Evolutionary conservation across 2,329 filamentous ascomycete genomes (phyloP).

Genomic region (Hymenoscyphus linearis): DNA sequence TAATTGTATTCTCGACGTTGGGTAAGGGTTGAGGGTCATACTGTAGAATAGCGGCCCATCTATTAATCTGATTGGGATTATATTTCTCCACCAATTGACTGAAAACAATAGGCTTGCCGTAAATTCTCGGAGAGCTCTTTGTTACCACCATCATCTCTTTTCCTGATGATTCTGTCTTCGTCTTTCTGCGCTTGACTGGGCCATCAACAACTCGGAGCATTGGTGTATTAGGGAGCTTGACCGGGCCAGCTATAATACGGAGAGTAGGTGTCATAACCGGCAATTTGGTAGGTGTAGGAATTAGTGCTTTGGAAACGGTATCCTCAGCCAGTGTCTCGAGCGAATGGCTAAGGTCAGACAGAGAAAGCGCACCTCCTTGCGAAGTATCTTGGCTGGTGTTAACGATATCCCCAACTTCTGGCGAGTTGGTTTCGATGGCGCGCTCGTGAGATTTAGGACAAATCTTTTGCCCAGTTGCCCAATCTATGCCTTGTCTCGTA

Average conservation of each 20-base stretch:
- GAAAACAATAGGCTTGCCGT: not conserved
- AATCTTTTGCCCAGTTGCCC: slow-evolving; percentile 29
- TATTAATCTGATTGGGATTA: not conserved
- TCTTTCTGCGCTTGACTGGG: not conserved
- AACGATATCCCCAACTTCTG: not conserved
- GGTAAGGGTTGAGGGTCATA: not conserved
- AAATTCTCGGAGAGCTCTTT: not conserved
- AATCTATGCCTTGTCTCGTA: slow-evolving; percentile 24
- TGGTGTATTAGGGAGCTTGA: not conserved
- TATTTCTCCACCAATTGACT: not conserved
- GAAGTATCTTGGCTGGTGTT: not conserved
- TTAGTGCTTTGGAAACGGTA: not conserved
- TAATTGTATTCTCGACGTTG: not conserved
- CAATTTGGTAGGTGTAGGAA: not conserved
- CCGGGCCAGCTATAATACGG: slow-evolving; percentile 1
- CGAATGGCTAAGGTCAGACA: not conserved
- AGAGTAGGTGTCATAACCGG: slow-evolving; percentile 5
- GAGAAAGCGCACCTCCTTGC: not conserved
- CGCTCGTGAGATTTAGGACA: not conserved
- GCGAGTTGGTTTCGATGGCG: not conserved
- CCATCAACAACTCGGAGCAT: not conserved
- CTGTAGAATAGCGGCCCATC: not conserved
- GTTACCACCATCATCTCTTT: not conserved
- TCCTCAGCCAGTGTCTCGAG: not conserved
- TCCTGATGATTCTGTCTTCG: not conserved